These are phyloP conservation scores for Cocos nucifera DNA, from an alignment of 176 grass and related monocot species.

Conservation along the genomic window DNA sequence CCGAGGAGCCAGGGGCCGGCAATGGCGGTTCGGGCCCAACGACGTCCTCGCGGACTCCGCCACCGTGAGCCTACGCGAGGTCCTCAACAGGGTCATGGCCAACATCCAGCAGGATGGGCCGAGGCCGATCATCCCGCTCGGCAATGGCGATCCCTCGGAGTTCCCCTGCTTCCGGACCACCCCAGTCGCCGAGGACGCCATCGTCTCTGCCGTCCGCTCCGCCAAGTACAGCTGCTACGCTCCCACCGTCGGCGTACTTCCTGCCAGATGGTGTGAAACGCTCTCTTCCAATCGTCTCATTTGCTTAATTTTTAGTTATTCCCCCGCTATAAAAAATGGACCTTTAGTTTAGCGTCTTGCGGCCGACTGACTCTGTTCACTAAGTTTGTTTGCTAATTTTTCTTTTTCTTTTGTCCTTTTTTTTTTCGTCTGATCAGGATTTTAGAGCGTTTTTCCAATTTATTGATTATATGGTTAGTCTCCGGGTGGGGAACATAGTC, in stretches of 20 bases:
- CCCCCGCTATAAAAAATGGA: too few species aligned
- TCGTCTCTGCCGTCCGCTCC: constrained; percentile 51
- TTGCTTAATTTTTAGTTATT: too few species aligned
- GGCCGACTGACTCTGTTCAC: too few species aligned
- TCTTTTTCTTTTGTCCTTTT: too few species aligned
- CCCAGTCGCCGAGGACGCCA: constrained; percentile 49
- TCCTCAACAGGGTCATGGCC: constrained; percentile 25
- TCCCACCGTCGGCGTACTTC: constrained; percentile 19
- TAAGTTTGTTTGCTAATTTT: too few species aligned
- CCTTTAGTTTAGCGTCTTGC: too few species aligned
- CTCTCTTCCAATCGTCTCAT: too few species aligned
- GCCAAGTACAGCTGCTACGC: constrained; percentile 47
- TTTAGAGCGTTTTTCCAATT: too few species aligned
- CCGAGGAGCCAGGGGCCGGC: not conserved
- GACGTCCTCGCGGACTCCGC: constrained; percentile 19
- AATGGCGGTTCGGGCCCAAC: constrained; percentile 39
- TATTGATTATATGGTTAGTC: too few species aligned
- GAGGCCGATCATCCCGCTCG: constrained; percentile 40
- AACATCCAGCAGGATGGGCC: constrained; percentile 24
- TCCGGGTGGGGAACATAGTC: too few species aligned
- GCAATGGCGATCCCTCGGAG: constrained; percentile 50
- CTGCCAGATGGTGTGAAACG: constrained; percentile 32
- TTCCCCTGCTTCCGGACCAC: constrained; percentile 62
- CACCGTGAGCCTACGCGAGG: constrained; percentile 35
- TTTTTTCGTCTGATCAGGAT: too few species aligned